Conservation (phyloP, 148 eudicot genomes). For the Dianthus caryophyllus region DNA sequence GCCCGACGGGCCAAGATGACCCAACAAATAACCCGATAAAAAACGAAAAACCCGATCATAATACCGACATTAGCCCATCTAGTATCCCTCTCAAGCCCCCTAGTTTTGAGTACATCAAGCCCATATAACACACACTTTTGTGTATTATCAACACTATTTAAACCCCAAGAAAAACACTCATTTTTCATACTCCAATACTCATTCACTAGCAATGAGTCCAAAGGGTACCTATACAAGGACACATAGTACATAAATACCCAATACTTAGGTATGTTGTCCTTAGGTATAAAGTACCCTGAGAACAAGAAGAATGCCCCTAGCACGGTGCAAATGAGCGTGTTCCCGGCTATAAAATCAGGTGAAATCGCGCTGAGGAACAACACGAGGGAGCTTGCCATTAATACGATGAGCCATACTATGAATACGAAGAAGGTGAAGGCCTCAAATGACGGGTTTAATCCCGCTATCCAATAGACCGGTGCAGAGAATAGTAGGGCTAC, state of each 20-base stretch:
- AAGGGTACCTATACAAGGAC: slow-evolving; percentile 76
- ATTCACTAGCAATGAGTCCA: slow-evolving; percentile 66
- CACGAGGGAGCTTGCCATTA: slow-evolving; percentile 92
- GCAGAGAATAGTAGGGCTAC: slow-evolving; percentile 64
- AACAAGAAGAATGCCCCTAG: slow-evolving; percentile 85
- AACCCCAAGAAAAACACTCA: slow-evolving; percentile 54
- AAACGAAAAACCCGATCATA: slow-evolving; percentile 76
- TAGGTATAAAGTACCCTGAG: slow-evolving; percentile 89
- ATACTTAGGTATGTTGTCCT: slow-evolving; percentile 74
- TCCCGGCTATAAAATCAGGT: slow-evolving; percentile 85
- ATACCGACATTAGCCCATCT: slow-evolving; percentile 86
- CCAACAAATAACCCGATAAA: slow-evolving; percentile 84
- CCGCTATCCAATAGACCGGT: slow-evolving; percentile 88
- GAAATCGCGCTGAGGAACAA: slow-evolving; percentile 78
- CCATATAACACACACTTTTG: slow-evolving; percentile 60
- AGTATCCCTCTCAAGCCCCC: slow-evolving; percentile 74
- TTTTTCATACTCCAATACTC: slow-evolving; percentile 77
- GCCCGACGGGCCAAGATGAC: slow-evolving; percentile 63
- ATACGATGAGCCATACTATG: slow-evolving; percentile 76
- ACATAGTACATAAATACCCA: slow-evolving; percentile 96
- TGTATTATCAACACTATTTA: slow-evolving; percentile 20
- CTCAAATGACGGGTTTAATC: slow-evolving; percentile 58
- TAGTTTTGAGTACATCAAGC: slow-evolving; percentile 52
- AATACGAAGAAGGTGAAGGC: slow-evolving; percentile 67
- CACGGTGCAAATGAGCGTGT: slow-evolving; percentile 80